Conservation (phyloP, 805 yeast species). For the Kodamaea jinghongensis region DNA sequence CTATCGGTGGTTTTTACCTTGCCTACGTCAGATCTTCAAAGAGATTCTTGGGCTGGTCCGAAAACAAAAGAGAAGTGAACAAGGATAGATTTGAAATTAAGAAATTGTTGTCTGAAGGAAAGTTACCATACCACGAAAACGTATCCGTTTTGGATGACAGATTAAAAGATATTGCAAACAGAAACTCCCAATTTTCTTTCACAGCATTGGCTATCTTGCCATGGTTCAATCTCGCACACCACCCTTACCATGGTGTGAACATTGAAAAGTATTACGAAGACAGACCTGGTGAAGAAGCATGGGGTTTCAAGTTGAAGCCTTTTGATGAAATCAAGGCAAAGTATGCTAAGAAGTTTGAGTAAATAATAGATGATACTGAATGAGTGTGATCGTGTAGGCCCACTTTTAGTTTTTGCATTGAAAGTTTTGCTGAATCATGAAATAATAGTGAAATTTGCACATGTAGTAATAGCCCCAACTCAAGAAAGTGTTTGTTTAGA, state of each 20-base stretch:
- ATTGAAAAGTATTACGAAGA: constrained; percentile 42
- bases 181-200: constrained; percentile 74
- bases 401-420: too few relatives aligned
- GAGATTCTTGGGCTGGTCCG: constrained; percentile 77
- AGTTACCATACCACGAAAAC: constrained; percentile 66
- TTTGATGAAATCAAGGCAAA: constrained; percentile 45
- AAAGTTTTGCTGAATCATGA: too few relatives aligned
- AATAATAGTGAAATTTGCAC: too few relatives aligned
- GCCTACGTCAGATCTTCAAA: constrained; percentile 66
- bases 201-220: constrained; percentile 61
- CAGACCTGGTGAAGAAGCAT: constrained; percentile 56
- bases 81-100: constrained; percentile 76
- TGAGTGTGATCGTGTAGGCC: too few relatives aligned
- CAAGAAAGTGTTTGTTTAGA: too few relatives aligned
- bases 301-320: constrained; percentile 55
- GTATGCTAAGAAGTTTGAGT: constrained; percentile 27
- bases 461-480: too few relatives aligned
- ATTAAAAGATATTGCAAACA: constrained; percentile 69
- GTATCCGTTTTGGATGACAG: constrained; percentile 55
- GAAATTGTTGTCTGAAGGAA: constrained; percentile 58
- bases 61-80: constrained; percentile 66
- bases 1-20: constrained; percentile 68
- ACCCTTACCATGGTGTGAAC: constrained; percentile 80
- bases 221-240: constrained; percentile 78
- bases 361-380: constrained; percentile 8